phyloP scores from a whole-genome alignment of 768 basidiomycete species.

The Boletus huronensis region DNA sequence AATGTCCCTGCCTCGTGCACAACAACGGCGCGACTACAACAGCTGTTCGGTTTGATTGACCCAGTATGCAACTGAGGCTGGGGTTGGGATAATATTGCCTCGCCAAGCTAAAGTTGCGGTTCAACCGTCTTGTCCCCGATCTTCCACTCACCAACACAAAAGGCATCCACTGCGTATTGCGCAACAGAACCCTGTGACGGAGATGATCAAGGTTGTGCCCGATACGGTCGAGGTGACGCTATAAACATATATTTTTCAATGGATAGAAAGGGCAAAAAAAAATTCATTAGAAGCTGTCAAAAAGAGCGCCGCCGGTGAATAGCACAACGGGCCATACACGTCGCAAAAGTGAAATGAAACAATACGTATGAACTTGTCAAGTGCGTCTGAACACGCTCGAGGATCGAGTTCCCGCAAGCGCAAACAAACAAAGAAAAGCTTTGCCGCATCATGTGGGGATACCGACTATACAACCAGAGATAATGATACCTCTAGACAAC shows the following conservation, averaged over 20 bases:
- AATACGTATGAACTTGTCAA: slow-evolving; percentile 74
- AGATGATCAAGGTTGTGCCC: slow-evolving; percentile 73
- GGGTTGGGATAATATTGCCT: slow-evolving; percentile 78
- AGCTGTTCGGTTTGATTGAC: too few relatives aligned
- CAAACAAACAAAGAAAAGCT: too few relatives aligned
- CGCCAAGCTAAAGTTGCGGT: slow-evolving; percentile 64
- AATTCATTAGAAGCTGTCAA: slow-evolving; percentile 11
- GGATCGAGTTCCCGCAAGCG: too few relatives aligned
- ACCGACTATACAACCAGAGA: too few relatives aligned
- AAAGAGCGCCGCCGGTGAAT: slow-evolving; percentile 9
- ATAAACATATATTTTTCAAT: slow-evolving; percentile 8
- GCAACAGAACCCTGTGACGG: slow-evolving; percentile 87
- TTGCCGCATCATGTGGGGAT: too few relatives aligned
- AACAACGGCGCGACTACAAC: slow-evolving; percentile 70
- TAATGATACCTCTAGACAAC: too few relatives aligned
- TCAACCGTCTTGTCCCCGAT: neutral
- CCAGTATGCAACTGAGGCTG: slow-evolving; percentile 35
- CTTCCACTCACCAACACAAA: slow-evolving; percentile 68
- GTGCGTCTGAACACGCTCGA: slow-evolving; percentile 52
- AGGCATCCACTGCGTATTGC: slow-evolving; percentile 92
- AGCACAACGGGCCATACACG: slow-evolving; percentile 56
- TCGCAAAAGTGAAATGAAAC: slow-evolving; percentile 69
- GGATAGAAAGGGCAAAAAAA: slow-evolving; percentile 3
- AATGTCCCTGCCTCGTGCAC: slow-evolving; percentile 61
- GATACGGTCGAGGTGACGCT: slow-evolving; percentile 70